Percentiles rank a stretch among this genome's conserved stretches.
Evolutionary conservation across 148 eudicot species (phyloP).

Genomic region (Linanthus parryae): DNA sequence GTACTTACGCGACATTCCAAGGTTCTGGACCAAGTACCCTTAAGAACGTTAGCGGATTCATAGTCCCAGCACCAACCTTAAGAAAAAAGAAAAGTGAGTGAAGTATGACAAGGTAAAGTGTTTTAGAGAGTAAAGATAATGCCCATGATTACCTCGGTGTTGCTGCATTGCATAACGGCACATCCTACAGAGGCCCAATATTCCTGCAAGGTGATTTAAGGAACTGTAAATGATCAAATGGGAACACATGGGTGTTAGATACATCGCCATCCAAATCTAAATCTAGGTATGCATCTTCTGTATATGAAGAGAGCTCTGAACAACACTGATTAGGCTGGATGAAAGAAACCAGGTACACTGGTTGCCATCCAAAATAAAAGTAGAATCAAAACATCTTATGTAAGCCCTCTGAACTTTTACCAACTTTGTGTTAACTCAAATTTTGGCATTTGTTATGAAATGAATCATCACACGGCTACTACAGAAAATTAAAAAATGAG

Average conservation of each 20-base stretch:
- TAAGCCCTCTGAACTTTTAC: too few relatives aligned
- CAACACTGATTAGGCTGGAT: not conserved
- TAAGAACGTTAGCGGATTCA: slow-evolving; percentile 95
- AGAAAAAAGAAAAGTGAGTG: slow-evolving; percentile 8
- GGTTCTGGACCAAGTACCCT: slow-evolving; percentile 99
- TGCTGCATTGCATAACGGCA: slow-evolving; percentile 99
- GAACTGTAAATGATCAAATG: slow-evolving; percentile 4
- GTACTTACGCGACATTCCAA: slow-evolving; percentile 99
- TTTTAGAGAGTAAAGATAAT: not conserved
- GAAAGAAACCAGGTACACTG: not conserved
- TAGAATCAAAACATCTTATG: too few relatives aligned
- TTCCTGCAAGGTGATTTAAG: slow-evolving; percentile 61
- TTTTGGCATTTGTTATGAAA: too few relatives aligned
- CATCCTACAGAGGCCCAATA: slow-evolving; percentile 99
- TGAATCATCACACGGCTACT: too few relatives aligned
- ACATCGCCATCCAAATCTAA: not conserved
- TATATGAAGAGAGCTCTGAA: not conserved
- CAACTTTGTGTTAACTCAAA: too few relatives aligned
- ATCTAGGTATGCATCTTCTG: not conserved
- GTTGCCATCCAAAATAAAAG: not conserved
- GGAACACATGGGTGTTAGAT: not conserved
- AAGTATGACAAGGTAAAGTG: not conserved
- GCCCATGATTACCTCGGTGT: slow-evolving; percentile 70
- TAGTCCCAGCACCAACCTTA: slow-evolving; percentile 99
- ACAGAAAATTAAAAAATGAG: too few relatives aligned